Percentiles rank a stretch among this genome's conserved stretches.
phyloP scores from a whole-genome alignment of 106 monocot genomes.

The Apostasia shenzhenica region DNA sequence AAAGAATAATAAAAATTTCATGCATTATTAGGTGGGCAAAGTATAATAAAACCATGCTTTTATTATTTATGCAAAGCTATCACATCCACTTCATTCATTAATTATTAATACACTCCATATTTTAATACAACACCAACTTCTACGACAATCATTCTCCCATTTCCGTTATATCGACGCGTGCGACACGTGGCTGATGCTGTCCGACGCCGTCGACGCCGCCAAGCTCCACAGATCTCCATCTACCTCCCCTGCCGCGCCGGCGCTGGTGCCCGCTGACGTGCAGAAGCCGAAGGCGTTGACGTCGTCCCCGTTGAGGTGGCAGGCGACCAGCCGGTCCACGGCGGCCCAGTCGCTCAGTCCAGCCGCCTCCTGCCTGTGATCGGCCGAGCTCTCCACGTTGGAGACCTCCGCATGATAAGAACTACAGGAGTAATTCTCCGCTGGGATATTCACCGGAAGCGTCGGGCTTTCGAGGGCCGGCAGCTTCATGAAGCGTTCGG shows the following conservation, averaged over 20 bases:
- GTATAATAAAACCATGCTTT: too few relatives aligned
- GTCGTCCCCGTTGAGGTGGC: conserved; percentile 63
- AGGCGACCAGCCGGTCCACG: conserved; percentile 63
- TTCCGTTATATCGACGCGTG: conserved; percentile 8
- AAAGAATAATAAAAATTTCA: too few relatives aligned
- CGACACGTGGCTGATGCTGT: conserved; percentile 29
- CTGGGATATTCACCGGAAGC: not conserved
- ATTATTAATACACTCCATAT: not conserved
- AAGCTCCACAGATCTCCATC: conserved; percentile 88
- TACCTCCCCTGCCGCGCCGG: conserved; percentile 12
- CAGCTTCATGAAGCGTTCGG: conserved; percentile 59
- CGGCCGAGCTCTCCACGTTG: not conserved
- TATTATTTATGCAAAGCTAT: too few relatives aligned
- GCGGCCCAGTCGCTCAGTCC: conserved; percentile 59
- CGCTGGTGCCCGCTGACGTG: conserved; percentile 7
- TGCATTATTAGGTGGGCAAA: too few relatives aligned
- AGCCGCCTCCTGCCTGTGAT: conserved; percentile 1
- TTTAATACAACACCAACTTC: not conserved
- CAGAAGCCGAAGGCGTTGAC: conserved; percentile 35
- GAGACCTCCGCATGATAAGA: conserved; percentile 14
- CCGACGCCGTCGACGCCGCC: conserved; percentile 31
- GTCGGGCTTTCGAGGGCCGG: conserved; percentile 67
- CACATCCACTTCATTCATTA: not conserved
- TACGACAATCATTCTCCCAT: too few relatives aligned
- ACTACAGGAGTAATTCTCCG: conserved; percentile 1